These are phyloP conservation scores for Termitomyces sp. DNA, from an alignment of 768 basidiomycete species.

Conservation along the genomic window DNA sequence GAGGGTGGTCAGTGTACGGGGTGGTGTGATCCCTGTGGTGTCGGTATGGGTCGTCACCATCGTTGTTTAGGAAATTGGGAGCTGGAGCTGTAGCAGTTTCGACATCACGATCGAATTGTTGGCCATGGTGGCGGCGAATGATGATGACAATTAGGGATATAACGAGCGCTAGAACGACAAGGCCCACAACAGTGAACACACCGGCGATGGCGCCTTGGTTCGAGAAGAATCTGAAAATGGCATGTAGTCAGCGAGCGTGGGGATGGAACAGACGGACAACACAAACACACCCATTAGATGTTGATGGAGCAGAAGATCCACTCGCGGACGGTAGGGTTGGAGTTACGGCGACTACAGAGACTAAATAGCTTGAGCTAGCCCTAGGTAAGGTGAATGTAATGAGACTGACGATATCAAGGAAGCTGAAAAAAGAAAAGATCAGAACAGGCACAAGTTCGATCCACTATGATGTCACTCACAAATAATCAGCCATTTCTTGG, in stretches of 20 bases:
- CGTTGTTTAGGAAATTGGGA: conserved; percentile 56
- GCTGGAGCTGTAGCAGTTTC: conserved; percentile 53
- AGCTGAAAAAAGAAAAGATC: too few species aligned
- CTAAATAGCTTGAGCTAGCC: too few species aligned
- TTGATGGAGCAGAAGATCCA: not conserved
- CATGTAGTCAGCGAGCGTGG: not conserved
- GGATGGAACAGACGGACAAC: not conserved
- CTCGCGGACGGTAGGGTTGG: not conserved
- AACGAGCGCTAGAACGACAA: conserved; percentile 48
- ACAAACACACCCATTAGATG: conserved; percentile 5
- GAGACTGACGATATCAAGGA: too few species aligned
- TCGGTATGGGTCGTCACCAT: conserved; percentile 27
- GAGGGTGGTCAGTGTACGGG: not conserved
- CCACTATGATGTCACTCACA: too few species aligned
- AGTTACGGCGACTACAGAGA: not conserved
- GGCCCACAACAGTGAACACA: conserved; percentile 67
- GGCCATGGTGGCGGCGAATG: conserved; percentile 60
- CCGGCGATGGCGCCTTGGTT: conserved; percentile 74
- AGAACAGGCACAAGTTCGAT: too few species aligned
- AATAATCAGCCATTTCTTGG: too few species aligned
- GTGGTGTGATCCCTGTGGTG: not conserved
- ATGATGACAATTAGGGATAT: conserved; percentile 46
- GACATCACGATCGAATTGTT: conserved; percentile 69
- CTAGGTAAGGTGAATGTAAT: too few species aligned
- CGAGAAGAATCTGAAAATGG: conserved; percentile 31